phyloP scores from a whole-genome alignment of 2,329 filamentous ascomycete species.

The Arthroderma sp. region DNA sequence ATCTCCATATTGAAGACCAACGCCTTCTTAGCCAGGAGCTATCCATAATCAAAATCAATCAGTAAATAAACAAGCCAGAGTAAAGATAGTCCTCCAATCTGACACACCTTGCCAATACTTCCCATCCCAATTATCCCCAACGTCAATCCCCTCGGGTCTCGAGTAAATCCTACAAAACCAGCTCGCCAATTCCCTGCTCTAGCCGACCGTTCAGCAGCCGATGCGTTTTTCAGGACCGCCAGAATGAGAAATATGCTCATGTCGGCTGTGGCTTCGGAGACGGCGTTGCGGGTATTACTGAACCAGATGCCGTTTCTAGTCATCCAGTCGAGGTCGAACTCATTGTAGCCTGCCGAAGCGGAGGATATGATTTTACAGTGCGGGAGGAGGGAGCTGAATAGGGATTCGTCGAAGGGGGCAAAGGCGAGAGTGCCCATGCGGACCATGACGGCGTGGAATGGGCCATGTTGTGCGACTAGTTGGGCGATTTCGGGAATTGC shows the following conservation, averaged over 20 bases:
- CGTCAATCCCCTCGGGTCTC: conserved; percentile 32
- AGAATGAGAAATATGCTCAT: conserved; percentile 39
- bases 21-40: conserved; percentile 29
- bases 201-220: conserved; percentile 24
- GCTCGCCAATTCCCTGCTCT: conserved; percentile 28
- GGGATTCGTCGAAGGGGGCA: conserved; percentile 37
- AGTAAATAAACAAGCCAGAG: background rate
- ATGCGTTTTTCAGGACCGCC: conserved; percentile 35
- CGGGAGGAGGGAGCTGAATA: conserved; percentile 30
- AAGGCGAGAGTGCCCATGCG: conserved; percentile 38
- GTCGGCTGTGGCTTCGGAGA: conserved; percentile 40
- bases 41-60: background rate
- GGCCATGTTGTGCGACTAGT: conserved; percentile 13
- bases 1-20: conserved; percentile 32
- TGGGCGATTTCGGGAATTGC: conserved; percentile 7
- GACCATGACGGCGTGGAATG: conserved; percentile 37
- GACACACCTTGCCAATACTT: conserved; percentile 30
- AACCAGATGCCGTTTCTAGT: conserved; percentile 35
- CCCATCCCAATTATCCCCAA: conserved; percentile 40
- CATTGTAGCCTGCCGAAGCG: conserved; percentile 36
- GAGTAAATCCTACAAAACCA: conserved; percentile 20
- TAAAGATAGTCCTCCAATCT: background rate
- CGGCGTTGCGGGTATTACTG: conserved; percentile 42
- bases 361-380: conserved; percentile 35
- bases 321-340: conserved; percentile 35